Evolutionary conservation across 306 rosid species (phyloP).

Genomic region (Prunus mira): DNA sequence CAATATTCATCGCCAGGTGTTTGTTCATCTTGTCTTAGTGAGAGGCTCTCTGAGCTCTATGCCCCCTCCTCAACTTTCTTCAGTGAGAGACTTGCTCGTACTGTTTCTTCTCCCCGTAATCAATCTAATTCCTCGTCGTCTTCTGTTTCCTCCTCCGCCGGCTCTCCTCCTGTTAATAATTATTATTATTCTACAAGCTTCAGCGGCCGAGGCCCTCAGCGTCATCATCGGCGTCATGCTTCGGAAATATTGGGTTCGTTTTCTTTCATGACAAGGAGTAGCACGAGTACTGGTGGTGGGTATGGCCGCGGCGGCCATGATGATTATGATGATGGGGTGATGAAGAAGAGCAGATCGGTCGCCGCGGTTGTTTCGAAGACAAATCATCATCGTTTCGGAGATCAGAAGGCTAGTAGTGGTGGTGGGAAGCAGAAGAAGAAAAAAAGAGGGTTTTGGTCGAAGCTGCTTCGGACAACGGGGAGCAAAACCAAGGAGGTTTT

Average conservation of each 20-base stretch:
- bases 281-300: background rate
- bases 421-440: conserved; percentile 28
- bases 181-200: too few relatives aligned
- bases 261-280: conserved; percentile 25
- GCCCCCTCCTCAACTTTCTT: background rate
- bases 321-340: conserved; percentile 20
- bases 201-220: background rate
- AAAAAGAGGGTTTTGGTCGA: conserved; percentile 59
- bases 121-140: background rate
- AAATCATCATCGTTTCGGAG: background rate
- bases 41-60: conserved; percentile 45
- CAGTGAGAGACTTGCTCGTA: background rate
- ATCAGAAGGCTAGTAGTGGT: conserved; percentile 3
- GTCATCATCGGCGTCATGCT: conserved; percentile 38
- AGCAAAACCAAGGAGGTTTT: conserved; percentile 40
- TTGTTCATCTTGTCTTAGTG: conserved; percentile 55
- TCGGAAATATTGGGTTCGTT: conserved; percentile 36
- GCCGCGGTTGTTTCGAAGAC: conserved; percentile 34
- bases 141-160: conserved; percentile 4
- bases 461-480: conserved; percentile 44
- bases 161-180: background rate
- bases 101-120: background rate
- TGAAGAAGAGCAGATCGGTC: conserved; percentile 63
- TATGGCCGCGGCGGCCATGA: conserved; percentile 13
- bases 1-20: conserved; percentile 42